Evolutionary conservation across 1,284 basidiomycete genomes (phyloP), one percentile per base, ranked within the genome.

Genomic region (Meira miltonrushii): DNA sequence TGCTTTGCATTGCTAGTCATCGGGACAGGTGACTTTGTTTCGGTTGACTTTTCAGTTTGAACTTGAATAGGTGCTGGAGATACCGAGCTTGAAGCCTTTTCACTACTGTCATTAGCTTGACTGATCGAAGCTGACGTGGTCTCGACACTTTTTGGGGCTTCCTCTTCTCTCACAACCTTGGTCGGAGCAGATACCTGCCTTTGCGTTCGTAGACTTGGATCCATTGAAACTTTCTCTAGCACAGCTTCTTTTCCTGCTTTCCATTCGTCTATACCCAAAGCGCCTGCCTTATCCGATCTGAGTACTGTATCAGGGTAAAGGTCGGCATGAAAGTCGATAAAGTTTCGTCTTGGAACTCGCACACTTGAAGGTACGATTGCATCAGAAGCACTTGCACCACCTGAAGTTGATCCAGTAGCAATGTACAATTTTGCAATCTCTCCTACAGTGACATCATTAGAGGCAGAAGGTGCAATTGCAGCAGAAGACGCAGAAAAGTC

Each of bases 251-350:
- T 11, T 7, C 54, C 58, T 2, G 25, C 38, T 11, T 47, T 39
- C 58, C 58, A 59, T 6, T 23, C n/a, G n/a, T 44, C 28, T 13
- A n/a, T n/a, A 21, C 23, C 15, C 3, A 28, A 21, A 4, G 33
- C 37, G 21, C 38, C 49, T 1, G 48, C 19, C 19, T 12, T 28
- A 33, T 33, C 28, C 4, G 28, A 33, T n/a, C 48, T 39, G 5
- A 23, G 46, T 9, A 37, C 17, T 13, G 58, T 55, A 15, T 47
- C 40, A 11, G 58, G 58, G 33, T 46, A 59, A 8, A 59, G 41
- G 21, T 59, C 58, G 1, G 39, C 21, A 49, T 59, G 58, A 43
- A 59, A 59, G 21, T 59, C 58, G 40, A 59, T 57, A 25, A 55
- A 59, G n/a, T 52, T 53, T 25, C 58, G 17, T 17, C 58, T 56